Percentiles rank a stretch among this genome's conserved stretches.
These are phyloP conservation scores for Meyerozyma sp. DNA, from an alignment of 1,139 yeast genomes.

Conservation along the genomic window DNA sequence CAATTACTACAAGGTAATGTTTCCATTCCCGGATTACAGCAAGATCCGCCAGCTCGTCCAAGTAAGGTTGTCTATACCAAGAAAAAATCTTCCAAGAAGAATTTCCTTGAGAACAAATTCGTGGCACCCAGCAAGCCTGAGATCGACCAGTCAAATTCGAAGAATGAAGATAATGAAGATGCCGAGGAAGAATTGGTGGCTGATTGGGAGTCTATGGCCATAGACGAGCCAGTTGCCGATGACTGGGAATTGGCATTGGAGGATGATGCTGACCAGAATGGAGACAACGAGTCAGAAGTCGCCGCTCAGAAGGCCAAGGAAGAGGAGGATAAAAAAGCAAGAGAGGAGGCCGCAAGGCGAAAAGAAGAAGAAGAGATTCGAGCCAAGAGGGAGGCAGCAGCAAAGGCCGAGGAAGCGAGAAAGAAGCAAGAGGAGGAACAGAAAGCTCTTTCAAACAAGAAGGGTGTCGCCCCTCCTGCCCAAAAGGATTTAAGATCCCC, in stretches of 20 bases:
- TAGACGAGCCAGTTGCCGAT: constrained; percentile 41
- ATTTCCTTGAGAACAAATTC: constrained; percentile 20
- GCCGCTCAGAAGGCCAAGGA: constrained; percentile 14
- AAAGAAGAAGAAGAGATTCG: constrained; percentile 9
- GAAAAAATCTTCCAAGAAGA: constrained; percentile 53
- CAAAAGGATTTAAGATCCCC: constrained; percentile 84
- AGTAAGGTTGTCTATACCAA: constrained; percentile 73
- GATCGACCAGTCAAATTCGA: constrained; percentile 9
- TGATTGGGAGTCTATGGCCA: constrained; percentile 63
- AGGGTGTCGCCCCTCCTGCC: constrained; percentile 9
- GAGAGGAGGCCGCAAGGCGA: not conserved
- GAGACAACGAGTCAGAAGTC: constrained; percentile 14
- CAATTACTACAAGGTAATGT: constrained; percentile 75
- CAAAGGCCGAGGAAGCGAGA: constrained; percentile 24
- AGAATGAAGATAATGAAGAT: constrained; percentile 15
- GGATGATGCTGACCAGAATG: constrained; percentile 17
- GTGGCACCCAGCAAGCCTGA: constrained; percentile 6
- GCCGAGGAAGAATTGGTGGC: constrained; percentile 54
- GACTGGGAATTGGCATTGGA: constrained; percentile 40
- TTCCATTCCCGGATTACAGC: constrained; percentile 67
- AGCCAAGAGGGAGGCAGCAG: constrained; percentile 14
- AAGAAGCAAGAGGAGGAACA: constrained; percentile 18
- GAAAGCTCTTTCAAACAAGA: constrained; percentile 11
- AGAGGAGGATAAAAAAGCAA: constrained; percentile 19
- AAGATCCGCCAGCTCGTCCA: constrained; percentile 41